A percentile compares a stretch with the other conserved stretches of the same genome.
Conservation (phyloP, 371 early-diverging fungal species). For the Apophysomyces elegans region DNA sequence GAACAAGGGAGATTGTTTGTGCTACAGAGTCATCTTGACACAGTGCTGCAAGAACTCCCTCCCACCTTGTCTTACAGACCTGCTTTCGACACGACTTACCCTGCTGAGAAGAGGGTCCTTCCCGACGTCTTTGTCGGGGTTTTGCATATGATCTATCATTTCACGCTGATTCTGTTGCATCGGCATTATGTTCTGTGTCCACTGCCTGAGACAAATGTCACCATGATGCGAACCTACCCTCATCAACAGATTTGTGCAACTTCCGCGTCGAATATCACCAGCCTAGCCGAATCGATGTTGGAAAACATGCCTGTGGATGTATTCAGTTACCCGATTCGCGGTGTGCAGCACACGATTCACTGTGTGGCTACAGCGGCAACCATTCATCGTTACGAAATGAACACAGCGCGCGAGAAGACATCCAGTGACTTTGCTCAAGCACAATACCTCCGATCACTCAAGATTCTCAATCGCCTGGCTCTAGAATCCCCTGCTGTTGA, state of each 20-base stretch:
- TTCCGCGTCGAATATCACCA: conserved; percentile 50
- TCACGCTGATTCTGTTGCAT: conserved; percentile 78
- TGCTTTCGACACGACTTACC: conserved; percentile 35
- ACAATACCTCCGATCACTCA: conserved; percentile 30
- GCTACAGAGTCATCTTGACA: conserved; percentile 50
- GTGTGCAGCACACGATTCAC: conserved; percentile 47
- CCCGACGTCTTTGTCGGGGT: conserved; percentile 44
- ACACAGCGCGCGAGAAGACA: conserved; percentile 13
- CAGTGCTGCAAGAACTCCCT: conserved; percentile 54
- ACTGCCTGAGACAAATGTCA: conserved; percentile 18
- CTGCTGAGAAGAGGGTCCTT: conserved; percentile 52
- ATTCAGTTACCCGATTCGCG: conserved; percentile 41
- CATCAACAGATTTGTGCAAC: conserved; percentile 44
- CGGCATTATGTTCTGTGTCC: conserved; percentile 64
- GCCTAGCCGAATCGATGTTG: conserved; percentile 38
- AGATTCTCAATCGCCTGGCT: conserved; percentile 34
- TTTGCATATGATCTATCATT: conserved; percentile 83
- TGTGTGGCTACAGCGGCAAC: conserved; percentile 44
- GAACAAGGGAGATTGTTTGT: conserved; percentile 47
- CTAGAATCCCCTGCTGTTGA: conserved; percentile 41
- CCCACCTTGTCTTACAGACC: conserved; percentile 26
- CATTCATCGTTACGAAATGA: conserved; percentile 43
- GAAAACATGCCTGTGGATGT: conserved; percentile 29
- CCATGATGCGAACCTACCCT: conserved; percentile 21
- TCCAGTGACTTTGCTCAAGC: conserved; percentile 26